Evolutionary conservation across 805 yeast genomes (phyloP), one percentile per base, ranked within the genome.

Genomic region (Candida awuae): DNA sequence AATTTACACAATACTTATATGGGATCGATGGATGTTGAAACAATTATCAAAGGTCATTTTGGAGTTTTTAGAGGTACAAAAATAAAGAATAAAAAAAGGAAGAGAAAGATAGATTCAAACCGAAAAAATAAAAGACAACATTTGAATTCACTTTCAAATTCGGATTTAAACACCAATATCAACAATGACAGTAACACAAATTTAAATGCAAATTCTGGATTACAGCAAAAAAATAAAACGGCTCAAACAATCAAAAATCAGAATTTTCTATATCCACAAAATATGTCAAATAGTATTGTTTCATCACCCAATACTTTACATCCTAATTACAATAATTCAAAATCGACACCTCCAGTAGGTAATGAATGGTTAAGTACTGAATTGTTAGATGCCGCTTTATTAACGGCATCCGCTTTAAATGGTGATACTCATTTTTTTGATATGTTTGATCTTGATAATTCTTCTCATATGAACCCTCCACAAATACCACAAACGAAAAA

Each of bases 361-460:
- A 72, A 73, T 39, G 75, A 78, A 47, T 80, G 86, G 86, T 64
- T 81, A 17, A 77, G 86, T 13, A 76, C 72, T 39, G 88, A 81
- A 51, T 62, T 81, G 33, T 55, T 82, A 37, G 85, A 78, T 46
- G 87, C 81, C 49, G 87, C 86, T 0, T 58, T 81, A 20, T 60
- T 81, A 44, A 79, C 87, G 0, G 87, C 87, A 0, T 80, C 84
- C 5, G 87, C 88, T 0, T 59, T 74, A 35, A 73, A 73, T 42
- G 78, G 79, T 35, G 80, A 74, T 42, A 67, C 75, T 4, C 75
- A 73, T 41, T 72, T 75, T 43, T 58, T 76, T 16, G 83, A 77
- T 36, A 64, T 75, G 50, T 66, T 74, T 61, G 62, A 65, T 35
- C 49, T 48, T 6, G 54, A 50, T 15, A 33, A 47, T 48, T n/a